These are phyloP conservation scores for Polyplosphaeria fusca DNA, from an alignment of 495 filamentous ascomycete species.

Conservation along the genomic window DNA sequence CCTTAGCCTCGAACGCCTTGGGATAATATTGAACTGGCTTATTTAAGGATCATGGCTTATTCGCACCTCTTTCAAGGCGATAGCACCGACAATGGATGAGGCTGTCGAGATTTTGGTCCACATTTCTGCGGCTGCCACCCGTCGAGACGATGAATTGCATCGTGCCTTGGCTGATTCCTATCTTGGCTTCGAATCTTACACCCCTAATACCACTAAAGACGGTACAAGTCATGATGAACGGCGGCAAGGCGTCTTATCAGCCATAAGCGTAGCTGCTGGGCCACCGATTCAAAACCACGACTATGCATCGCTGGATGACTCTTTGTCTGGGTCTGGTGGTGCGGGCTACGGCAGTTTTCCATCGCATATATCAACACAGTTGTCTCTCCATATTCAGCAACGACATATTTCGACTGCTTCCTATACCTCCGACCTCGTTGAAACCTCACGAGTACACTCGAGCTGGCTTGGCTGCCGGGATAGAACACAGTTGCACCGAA, in stretches of 20 bases:
- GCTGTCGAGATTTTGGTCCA: conserved; percentile 42
- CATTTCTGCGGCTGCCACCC: conserved; percentile 37
- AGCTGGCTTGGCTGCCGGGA: conserved; percentile 19
- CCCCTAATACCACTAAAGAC: neutral
- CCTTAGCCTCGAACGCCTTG: no score
- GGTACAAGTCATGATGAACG: neutral
- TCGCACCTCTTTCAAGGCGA: no score
- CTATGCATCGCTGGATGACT: neutral
- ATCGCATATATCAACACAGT: conserved; percentile 2
- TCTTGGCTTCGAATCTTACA: conserved; percentile 29
- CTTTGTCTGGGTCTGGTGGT: conserved; percentile 16
- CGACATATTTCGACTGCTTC: no score
- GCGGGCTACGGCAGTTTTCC: conserved; percentile 33
- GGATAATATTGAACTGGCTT: no score
- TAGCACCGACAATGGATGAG: no score
- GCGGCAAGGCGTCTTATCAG: neutral
- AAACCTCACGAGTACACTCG: neutral
- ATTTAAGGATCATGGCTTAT: no score
- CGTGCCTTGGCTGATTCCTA: conserved; percentile 38
- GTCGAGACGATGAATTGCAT: conserved; percentile 37
- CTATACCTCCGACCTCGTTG: no score
- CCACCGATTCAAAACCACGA: neutral
- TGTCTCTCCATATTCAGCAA: no score
- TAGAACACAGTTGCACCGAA: no score
- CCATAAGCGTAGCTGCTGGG: neutral